Evolutionary conservation across 257 asterid species (phyloP).

Genomic region (Haberlea rhodopensis): DNA sequence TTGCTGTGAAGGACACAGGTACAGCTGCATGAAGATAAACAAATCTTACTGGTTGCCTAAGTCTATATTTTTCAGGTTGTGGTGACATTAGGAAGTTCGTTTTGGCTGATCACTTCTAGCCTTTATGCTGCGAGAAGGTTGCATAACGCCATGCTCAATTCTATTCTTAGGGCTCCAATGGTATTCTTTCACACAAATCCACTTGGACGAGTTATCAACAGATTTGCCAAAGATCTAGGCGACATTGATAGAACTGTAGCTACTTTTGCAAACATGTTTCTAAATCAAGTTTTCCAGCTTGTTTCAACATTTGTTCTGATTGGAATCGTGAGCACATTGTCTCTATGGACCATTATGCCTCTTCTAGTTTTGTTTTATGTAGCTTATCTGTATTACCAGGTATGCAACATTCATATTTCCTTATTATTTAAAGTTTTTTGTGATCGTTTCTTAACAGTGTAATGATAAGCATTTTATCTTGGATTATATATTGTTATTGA

Average conservation of each 20-base stretch:
- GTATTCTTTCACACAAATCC: conserved; percentile 97
- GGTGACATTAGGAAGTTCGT: conserved; percentile 70
- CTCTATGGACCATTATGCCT: conserved; percentile 97
- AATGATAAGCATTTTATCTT: not conserved
- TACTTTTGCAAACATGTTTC: conserved; percentile 69
- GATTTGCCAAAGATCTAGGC: conserved; percentile 91
- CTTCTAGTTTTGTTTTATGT: conserved; percentile 82
- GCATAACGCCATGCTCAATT: conserved; percentile 71
- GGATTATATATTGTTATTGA: not conserved
- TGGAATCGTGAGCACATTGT: conserved; percentile 94
- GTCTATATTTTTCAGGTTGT: conserved; percentile 53
- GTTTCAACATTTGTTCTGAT: conserved; percentile 87
- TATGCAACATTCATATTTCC: conserved; percentile 24
- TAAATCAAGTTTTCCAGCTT: conserved; percentile 78
- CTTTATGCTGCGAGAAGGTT: conserved; percentile 80
- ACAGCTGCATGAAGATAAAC: conserved; percentile 20
- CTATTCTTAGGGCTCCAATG: conserved; percentile 96
- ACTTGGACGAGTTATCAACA: conserved; percentile 85
- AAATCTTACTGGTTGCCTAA: conserved; percentile 18
- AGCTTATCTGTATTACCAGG: conserved; percentile 95
- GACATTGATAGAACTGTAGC: conserved; percentile 94
- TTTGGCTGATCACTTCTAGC: conserved; percentile 92
- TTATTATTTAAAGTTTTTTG: not conserved
- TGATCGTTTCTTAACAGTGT: conserved; percentile 9
- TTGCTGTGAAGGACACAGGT: not conserved